Conservation (phyloP, 352 stramenopile genomes). For the Pythium myriotylum region DNA sequence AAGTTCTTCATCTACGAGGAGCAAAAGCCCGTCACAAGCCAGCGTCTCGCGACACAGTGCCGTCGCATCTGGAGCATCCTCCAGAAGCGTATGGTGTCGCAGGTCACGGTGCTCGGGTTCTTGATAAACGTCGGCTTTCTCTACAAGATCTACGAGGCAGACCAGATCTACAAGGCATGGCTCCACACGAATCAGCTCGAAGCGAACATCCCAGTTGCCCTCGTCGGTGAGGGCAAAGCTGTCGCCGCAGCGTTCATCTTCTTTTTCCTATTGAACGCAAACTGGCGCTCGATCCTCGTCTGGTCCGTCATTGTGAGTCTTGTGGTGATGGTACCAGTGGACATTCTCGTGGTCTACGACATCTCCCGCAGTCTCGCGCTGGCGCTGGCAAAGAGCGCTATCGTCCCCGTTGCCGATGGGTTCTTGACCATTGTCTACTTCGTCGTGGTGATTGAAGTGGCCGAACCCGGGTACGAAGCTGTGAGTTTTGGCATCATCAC, state of each 20-base stretch:
- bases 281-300: slow-evolving; percentile 22
- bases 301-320: not conserved
- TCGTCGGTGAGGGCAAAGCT: slow-evolving; percentile 3
- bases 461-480: slow-evolving; percentile 20
- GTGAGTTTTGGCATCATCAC: slow-evolving; percentile 24
- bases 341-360: slow-evolving; percentile 25
- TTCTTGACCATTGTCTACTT: slow-evolving; percentile 10
- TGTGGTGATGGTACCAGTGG: slow-evolving; percentile 6
- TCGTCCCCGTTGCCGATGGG: not conserved
- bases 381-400: slow-evolving; percentile 1
- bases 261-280: slow-evolving; percentile 22
- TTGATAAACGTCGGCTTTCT: slow-evolving; percentile 1
- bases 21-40: not conserved
- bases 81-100: slow-evolving; percentile 21
- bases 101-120: slow-evolving; percentile 24
- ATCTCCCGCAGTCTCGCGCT: slow-evolving; percentile 11
- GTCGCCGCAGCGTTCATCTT: slow-evolving; percentile 11
- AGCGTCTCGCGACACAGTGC: slow-evolving; percentile 13
- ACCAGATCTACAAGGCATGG: slow-evolving; percentile 2
- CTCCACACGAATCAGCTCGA: slow-evolving; percentile 1
- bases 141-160: slow-evolving; percentile 5
- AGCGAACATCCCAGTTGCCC: slow-evolving; percentile 8
- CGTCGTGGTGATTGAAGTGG: slow-evolving; percentile 26
- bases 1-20: slow-evolving; percentile 16
- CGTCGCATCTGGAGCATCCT: slow-evolving; percentile 25